Evolutionary conservation across 352 stramenopile genomes (phyloP), one percentile per base, ranked within the genome.

Genomic region (Sclerospora graminicola): DNA sequence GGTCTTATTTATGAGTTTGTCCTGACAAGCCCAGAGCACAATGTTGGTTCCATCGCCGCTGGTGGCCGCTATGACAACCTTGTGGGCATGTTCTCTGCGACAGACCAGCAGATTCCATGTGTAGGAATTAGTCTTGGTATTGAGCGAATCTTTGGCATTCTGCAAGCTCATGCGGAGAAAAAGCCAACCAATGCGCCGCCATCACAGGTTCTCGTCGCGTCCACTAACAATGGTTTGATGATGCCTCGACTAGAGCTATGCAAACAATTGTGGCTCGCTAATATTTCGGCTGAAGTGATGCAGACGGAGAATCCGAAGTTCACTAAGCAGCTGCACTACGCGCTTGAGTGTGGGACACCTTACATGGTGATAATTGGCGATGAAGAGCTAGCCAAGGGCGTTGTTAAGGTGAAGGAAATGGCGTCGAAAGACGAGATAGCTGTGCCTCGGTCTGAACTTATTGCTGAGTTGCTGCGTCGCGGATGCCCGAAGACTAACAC

Each of bases 1-100:
- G 96, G 96, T 11, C 72, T 99, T 33, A 99, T 99, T 61, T 99
- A 99, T 67, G 96, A 99, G 71, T 97, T 96, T 41, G 91, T 99
- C 21, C 83, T 98, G 19, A 91, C 81, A 48, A 84, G 65, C 19
- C 65, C 66, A 4, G 78, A 84, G 50, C 69, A 88, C 48, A 84
- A 97, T 55, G 93, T 99, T 21, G 96, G 96, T 38, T 98, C 89
- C 36, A 98, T 99, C 63, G 95, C 91, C 21, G 96, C 94, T 31
- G 96, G 96, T 28, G 96, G 96, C 2, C 82, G 96, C 41, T 99
- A 99, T 71, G 96, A 99, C 64, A 97, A 98, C 48, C 80, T 99
- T 18, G 96, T 99, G 14, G 96, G 95, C 36, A 98, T 98, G 89
- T 98, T 98, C 66, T 95, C 88, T 28, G 85, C 89, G 54, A 93